These are phyloP conservation scores for Fomitopsis schrenkii DNA, from an alignment of 1,284 basidiomycete genomes.

Conservation along the genomic window DNA sequence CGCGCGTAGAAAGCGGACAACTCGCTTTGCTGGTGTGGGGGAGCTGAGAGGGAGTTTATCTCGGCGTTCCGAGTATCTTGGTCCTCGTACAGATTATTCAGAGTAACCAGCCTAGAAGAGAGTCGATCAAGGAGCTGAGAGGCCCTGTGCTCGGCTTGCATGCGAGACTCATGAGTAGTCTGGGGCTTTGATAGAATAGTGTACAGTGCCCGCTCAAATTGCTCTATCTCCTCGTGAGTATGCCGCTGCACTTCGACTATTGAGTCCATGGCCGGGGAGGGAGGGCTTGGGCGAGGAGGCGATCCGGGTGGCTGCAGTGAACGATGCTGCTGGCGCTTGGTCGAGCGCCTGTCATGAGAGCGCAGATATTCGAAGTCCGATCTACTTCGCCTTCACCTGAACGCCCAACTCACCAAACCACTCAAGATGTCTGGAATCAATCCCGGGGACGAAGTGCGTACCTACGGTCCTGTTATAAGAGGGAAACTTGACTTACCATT, in stretches of 20 bases:
- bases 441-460: constrained; percentile 67
- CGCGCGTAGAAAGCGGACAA: constrained; percentile 92
- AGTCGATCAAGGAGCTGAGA: constrained; percentile 84
- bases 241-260: constrained; percentile 90
- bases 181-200: constrained; percentile 64
- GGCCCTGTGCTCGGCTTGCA: constrained; percentile 85
- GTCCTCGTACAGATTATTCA: constrained; percentile 75
- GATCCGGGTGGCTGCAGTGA: constrained; percentile 6
- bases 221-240: constrained; percentile 93
- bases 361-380: constrained; percentile 53
- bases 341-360: constrained; percentile 6
- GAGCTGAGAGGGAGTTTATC: constrained; percentile 56
- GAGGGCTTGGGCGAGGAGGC: constrained; percentile 5
- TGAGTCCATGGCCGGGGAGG: constrained; percentile 68
- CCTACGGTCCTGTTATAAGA: not conserved
- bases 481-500: not conserved
- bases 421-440: constrained; percentile 72
- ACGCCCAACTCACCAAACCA: constrained; percentile 12
- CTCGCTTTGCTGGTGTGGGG: constrained; percentile 56
- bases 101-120: constrained; percentile 59
- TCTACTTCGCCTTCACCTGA: constrained; percentile 24
- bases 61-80: constrained; percentile 61
- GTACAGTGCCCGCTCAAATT: constrained; percentile 76
- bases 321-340: not conserved
- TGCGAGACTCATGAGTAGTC: constrained; percentile 55